Evolutionary conservation across 176 grass and related monocot species (phyloP), one percentile per base, ranked within the genome.

Genomic region (Tillandsia fasciculata): DNA sequence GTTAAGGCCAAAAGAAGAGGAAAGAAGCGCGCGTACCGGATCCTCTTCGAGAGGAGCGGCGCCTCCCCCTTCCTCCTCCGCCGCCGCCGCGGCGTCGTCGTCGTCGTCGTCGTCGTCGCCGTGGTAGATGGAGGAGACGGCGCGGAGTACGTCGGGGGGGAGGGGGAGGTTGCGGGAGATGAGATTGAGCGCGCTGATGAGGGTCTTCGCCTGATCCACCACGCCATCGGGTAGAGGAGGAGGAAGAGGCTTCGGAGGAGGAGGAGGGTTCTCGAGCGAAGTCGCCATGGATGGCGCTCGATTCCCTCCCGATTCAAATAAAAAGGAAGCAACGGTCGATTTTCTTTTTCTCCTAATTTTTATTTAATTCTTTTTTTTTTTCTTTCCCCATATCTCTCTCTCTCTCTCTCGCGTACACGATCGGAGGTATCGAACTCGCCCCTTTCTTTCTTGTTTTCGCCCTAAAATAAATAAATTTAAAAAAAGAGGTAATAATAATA

Each of bases 141-240:
- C 94, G 69, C 63, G 72, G 57, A 93, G 53, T 9, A 99, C 84
- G 11, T 84, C 90, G 9, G 90, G 84, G 10, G 94, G 90, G 4
- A 99, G 87, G 26, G 94, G 90, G 65, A 99, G 94, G 84, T 99
- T 99, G 66, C 94, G 90, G 15, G 94, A 99, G 12, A 99, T 76
- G 50, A 99, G 84, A 68, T 99, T 99, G 82, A 99, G 87, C 63
- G 90, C 89, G 11, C 77, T 84, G 79, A 99, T 88, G 79, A 99
- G 85, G 66, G 85, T 85, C 87, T 84, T 86, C 26, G 94, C 77
- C 74, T 90, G 81, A 72, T 93, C 94, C 28, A 76, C 77, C 48
- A 81, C 77, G 83, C 6, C 69, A 3, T 75, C 72, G 3, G 3
- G 64, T 42, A 3, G 75, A 66, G 64, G 11, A 3, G 52, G 13